phyloP scores from a whole-genome alignment of 345 rosid species.

The Raphanus sativus region DNA sequence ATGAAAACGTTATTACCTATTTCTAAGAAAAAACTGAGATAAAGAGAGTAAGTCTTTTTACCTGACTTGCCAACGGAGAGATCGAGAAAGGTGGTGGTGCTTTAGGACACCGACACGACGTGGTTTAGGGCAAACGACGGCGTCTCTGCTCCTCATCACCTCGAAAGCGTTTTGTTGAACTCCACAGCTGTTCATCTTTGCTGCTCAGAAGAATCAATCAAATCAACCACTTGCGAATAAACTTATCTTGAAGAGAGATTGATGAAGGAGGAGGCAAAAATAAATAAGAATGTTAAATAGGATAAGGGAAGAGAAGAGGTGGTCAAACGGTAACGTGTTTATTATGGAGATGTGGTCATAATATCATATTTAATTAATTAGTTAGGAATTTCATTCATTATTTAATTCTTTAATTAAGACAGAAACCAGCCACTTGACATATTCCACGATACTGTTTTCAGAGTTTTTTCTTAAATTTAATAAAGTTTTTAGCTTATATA shows the following conservation, averaged over 20 bases:
- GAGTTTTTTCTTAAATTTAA: not conserved
- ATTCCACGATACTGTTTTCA: not conserved
- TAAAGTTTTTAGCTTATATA: not conserved
- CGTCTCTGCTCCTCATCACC: constrained; percentile 50
- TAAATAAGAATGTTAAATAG: not conserved
- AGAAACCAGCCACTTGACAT: constrained; percentile 20
- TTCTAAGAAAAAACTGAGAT: not conserved
- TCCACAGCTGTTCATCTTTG: constrained; percentile 64
- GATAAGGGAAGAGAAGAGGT: constrained; percentile 27
- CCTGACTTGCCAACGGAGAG: constrained; percentile 66
- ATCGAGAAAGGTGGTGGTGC: constrained; percentile 47
- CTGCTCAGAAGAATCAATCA: not conserved
- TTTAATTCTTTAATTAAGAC: not conserved
- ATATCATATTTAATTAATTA: not conserved
- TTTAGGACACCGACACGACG: constrained; percentile 50
- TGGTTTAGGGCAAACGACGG: constrained; percentile 75
- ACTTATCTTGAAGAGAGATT: not conserved
- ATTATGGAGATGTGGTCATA: constrained; percentile 38
- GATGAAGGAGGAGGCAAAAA: not conserved
- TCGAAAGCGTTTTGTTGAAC: constrained; percentile 46
- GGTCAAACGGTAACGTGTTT: constrained; percentile 42
- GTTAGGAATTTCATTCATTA: not conserved
- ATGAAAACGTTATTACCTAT: not conserved
- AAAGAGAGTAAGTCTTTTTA: constrained; percentile 15
- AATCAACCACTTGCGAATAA: not conserved